Evolutionary conservation across 257 asterid genomes (phyloP).

Genomic region (Lycium ferocissimum): DNA sequence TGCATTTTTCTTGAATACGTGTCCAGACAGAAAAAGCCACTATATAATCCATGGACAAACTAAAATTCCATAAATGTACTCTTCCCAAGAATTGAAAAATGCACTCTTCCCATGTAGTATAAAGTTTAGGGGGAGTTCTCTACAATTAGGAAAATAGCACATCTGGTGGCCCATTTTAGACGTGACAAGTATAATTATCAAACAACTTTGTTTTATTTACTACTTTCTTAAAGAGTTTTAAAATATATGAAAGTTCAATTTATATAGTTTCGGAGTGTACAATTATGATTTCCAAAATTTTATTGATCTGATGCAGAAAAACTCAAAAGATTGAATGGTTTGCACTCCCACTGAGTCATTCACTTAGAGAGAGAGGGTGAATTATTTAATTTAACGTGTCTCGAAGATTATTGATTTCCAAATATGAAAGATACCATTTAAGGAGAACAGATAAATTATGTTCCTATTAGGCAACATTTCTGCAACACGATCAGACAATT

Average conservation of each 20-base stretch:
- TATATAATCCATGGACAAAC: too few relatives aligned
- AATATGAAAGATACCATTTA: background rate
- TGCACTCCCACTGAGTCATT: background rate
- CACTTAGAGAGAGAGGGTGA: background rate
- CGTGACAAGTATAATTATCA: background rate
- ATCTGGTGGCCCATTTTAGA: background rate
- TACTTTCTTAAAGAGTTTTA: background rate
- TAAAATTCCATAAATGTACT: background rate
- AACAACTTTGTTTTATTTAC: constrained; percentile 13
- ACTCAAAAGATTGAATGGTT: background rate
- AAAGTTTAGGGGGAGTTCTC: background rate
- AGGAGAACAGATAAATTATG: background rate
- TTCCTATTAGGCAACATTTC: constrained; percentile 5
- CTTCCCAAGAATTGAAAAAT: background rate
- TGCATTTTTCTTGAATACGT: constrained; percentile 54
- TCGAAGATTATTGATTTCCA: background rate
- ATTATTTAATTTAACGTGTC: background rate
- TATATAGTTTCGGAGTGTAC: background rate
- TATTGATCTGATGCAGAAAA: background rate
- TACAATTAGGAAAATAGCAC: constrained; percentile 9
- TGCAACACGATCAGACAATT: constrained; percentile 22
- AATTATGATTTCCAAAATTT: background rate
- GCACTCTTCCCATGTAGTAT: constrained; percentile 1
- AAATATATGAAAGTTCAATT: background rate
- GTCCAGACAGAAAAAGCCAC: constrained; percentile 44